Base-by-base conservation (phyloP, 768 basidiomycete genomes). In the Piloderma croceum region DNA sequence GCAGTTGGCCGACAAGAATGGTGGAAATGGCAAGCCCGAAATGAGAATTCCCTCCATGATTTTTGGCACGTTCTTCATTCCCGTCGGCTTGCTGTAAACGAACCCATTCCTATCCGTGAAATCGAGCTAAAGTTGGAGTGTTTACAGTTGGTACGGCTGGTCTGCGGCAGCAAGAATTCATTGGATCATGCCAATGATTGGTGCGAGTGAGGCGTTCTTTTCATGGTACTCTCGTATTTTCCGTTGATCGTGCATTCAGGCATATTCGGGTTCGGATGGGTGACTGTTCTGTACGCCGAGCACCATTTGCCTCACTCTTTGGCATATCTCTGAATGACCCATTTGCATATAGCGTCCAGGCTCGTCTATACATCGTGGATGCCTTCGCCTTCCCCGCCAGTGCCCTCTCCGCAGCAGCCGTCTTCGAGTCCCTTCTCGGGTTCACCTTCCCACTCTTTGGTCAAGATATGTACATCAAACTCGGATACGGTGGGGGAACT, bases 401-500 rank as follows among this genome's bases (percentile, higher is more conserved):
- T 44, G 83, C 81, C 2, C 59, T 75, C 5, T 76, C 78, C 0
- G 79, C 81, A 2, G 76, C 78, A 24, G 65, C 81, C 7, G 81
- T 59, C 54, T 54, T 86, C 11, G 76, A 86, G 19, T 77, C 80
- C 0, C 40, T 85, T 1, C 74, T 76, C 1, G 86, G 86, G 1
- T 88, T 85, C 39, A 77, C 71, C 1, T 87, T 90, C 54, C 87
- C 86, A 2, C 61, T 89, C 13, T 89, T 89, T 48, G 82, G 79
- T 3, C 77, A 81, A 15, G 64, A 71, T 25, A 82, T 88, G 76
- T 87, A 74, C 58, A 56, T 64, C 1, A 62, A 64, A 11, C 63
- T 88, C 1, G 86, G 83, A 3, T 82, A 80, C 41, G 86, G 84
- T 0, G 81, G 78, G 45, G 82, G 81, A 6, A 60, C 78, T 46